A percentile compares a stretch with the other conserved stretches of the same genome.
phyloP scores from a whole-genome alignment of 768 basidiomycete genomes.

The Termitomyces sp. region DNA sequence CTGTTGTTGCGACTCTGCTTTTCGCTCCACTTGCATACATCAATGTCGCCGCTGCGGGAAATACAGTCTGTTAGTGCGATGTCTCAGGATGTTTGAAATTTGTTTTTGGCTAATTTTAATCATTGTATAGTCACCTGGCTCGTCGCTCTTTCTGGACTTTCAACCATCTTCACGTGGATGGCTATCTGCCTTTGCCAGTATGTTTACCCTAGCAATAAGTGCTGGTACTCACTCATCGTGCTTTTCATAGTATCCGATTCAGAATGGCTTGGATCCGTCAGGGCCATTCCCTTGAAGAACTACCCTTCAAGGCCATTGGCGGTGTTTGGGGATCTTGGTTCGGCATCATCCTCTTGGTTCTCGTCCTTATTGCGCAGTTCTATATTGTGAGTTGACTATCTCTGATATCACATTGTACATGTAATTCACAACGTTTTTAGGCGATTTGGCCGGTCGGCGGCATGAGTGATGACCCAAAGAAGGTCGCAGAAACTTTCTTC shows the following conservation, averaged over 20 bases:
- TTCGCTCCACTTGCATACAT: conserved; percentile 36
- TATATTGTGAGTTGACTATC: conserved; percentile 26
- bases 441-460: conserved; percentile 37
- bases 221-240: neutral
- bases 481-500: conserved; percentile 33
- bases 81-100: neutral
- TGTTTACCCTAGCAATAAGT: conserved; percentile 7
- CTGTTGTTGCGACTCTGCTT: conserved; percentile 28
- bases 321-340: conserved; percentile 42
- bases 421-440: conserved; percentile 10
- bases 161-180: conserved; percentile 40
- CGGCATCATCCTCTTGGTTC: conserved; percentile 31
- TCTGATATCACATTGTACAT: neutral
- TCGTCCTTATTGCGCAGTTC: conserved; percentile 41
- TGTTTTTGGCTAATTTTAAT: neutral
- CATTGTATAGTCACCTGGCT: conserved; percentile 32
- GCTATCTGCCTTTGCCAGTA: conserved; percentile 42
- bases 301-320: conserved; percentile 37
- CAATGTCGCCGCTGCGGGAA: conserved; percentile 30
- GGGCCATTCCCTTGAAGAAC: conserved; percentile 39
- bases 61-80: conserved; percentile 29
- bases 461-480: conserved; percentile 18
- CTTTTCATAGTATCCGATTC: conserved; percentile 32
- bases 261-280: conserved; percentile 36
- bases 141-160: conserved; percentile 39